Evolutionary conservation across 2,329 filamentous ascomycete genomes (phyloP), one percentile per base, ranked within the genome.

Genomic region (Pseudocercospora eumusae): DNA sequence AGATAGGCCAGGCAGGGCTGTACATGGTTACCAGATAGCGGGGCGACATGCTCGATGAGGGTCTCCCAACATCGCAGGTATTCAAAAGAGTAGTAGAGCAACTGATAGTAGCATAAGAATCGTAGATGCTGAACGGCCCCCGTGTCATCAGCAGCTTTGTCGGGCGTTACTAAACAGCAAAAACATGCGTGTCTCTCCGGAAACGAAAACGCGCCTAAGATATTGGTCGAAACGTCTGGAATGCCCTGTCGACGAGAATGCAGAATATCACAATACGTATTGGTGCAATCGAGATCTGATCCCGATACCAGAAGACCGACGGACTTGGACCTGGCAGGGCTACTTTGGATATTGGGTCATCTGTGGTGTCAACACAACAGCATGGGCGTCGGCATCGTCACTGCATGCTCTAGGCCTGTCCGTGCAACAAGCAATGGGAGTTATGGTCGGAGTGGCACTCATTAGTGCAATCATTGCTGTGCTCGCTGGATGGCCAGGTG

Each of bases 401-500:
- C 61, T 61, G 21, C 55, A 63, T 28, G 52, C 64, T n/a, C 50
- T 63, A 10, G 55, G 64, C 21, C 52, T 65, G n/a, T 59, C 47
- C 40, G 60, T 63, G 9, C 58, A 40, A 2, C 60, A 65, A 59
- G 63, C 74, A 0, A 75, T 75, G 66, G 74, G 65, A 6, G 63
- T 68, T 20, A 70, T 75, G 56, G 74, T 74, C 10, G 74, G 74
- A 7, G 69, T 72, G 3, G 72, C 73, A 1, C 56, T 75, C n/a
- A 72, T 75, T 3, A 71, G 71, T 8, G 72, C 71, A 0, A 61
- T 75, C 25, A 69, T 75, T 8, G 73, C 73, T 4, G 72, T 76
- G 23, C 60, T 74, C 2, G 73, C 74, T 5, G 74, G 74, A 9
- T 75, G 74, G 73, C 71, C 74, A 13, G 74, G 74, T 28, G 25